These are phyloP conservation scores for Zymoseptoria pseudotritici DNA, from an alignment of 2,329 filamentous ascomycete genomes.

Conservation along the genomic window DNA sequence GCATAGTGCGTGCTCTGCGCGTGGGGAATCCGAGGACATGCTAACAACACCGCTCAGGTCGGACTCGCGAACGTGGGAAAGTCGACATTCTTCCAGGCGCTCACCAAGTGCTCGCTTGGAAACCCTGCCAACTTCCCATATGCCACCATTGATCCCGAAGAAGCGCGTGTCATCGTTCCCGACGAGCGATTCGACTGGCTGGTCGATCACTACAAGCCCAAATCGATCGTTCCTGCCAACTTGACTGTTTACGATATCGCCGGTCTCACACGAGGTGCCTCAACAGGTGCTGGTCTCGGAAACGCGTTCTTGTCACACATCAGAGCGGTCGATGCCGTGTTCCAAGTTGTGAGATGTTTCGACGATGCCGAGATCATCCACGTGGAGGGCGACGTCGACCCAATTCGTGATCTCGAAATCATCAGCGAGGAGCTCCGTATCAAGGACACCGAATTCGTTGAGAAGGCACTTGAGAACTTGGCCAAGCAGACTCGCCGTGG, in stretches of 20 bases:
- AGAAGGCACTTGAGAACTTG: conserved; percentile 86
- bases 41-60: conserved; percentile 57
- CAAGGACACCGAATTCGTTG: conserved; percentile 97
- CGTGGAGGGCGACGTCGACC: conserved; percentile 97
- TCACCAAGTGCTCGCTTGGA: conserved; percentile 93
- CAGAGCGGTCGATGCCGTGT: conserved; percentile 54
- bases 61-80: conserved; percentile 99
- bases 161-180: conserved; percentile 92
- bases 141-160: conserved; percentile 97
- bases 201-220: conserved; percentile 92
- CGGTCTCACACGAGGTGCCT: conserved; percentile 89
- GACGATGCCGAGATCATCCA: conserved; percentile 99
- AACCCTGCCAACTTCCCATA: conserved; percentile 99
- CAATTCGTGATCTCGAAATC: conserved; percentile 86
- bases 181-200: conserved; percentile 96
- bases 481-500: conserved; percentile 93
- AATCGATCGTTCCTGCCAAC: conserved; percentile 93
- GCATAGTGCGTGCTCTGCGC: conserved; percentile 27
- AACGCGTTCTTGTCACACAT: conserved; percentile 99
- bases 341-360: conserved; percentile 45
- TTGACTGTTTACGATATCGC: conserved; percentile 98
- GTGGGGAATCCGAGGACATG: conserved; percentile 26
- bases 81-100: conserved; percentile 98
- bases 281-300: conserved; percentile 92
- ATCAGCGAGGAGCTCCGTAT: conserved; percentile 93